Conservation (phyloP, 2,329 filamentous ascomycete species). For the Stagonosporopsis chrysanthemi region DNA sequence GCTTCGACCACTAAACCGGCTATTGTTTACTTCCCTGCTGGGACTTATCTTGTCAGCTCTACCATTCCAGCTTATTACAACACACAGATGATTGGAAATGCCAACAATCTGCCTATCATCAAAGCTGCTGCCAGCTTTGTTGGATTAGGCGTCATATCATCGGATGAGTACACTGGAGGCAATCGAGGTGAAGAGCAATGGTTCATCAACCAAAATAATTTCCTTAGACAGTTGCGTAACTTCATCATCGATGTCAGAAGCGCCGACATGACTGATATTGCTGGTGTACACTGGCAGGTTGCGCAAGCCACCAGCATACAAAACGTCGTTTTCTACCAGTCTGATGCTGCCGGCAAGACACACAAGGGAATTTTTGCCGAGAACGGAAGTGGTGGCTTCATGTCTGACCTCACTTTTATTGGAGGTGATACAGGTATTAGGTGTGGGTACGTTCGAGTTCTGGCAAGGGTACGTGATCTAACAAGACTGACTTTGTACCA, state of each 20-base stretch:
- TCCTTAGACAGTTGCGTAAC: background rate
- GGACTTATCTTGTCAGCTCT: background rate
- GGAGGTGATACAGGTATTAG: slow-evolving; percentile 53
- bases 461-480: too few relatives aligned
- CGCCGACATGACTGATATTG: background rate
- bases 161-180: slow-evolving; percentile 75
- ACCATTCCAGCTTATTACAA: background rate
- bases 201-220: background rate
- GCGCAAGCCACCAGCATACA: background rate
- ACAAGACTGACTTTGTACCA: too few relatives aligned
- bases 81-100: background rate
- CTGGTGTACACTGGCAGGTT: background rate
- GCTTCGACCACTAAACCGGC: background rate
- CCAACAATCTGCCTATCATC: background rate
- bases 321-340: background rate
- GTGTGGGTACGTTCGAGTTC: background rate
- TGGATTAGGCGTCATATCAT: slow-evolving; percentile 86
- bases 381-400: slow-evolving; percentile 47
- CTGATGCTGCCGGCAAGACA: background rate
- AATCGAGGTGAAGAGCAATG: background rate
- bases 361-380: slow-evolving; percentile 54
- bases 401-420: slow-evolving; percentile 62
- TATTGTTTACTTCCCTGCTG: background rate
- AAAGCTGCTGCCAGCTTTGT: slow-evolving; percentile 59
- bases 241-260: background rate